A percentile compares a stretch with the other conserved stretches of the same genome.
These are phyloP conservation scores for Penicillium parvum DNA, from an alignment of 495 filamentous ascomycete species.

Conservation along the genomic window DNA sequence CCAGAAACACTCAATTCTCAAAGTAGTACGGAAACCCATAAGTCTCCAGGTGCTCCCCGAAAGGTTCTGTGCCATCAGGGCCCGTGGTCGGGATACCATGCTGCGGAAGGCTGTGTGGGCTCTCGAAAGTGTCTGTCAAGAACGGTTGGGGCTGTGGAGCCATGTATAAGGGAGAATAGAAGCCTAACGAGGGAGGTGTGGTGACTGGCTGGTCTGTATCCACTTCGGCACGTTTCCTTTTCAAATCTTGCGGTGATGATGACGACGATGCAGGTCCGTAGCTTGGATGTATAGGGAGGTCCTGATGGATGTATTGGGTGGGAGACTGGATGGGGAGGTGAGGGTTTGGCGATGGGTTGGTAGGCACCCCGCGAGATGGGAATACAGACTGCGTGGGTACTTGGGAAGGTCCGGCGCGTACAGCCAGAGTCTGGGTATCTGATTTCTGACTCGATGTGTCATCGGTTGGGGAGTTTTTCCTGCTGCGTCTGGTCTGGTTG, in stretches of 20 bases:
- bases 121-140: constrained; percentile 21
- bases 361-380: not conserved
- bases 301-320: constrained; percentile 12
- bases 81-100: constrained; percentile 9
- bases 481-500: constrained; percentile 4
- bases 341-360: constrained; percentile 2
- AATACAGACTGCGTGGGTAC: constrained; percentile 3
- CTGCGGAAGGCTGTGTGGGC: constrained; percentile 9
- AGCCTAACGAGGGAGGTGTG: too few species aligned
- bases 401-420: constrained; percentile 1
- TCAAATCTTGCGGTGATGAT: constrained; percentile 15
- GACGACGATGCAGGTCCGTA: not conserved
- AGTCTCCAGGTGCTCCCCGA: constrained; percentile 15
- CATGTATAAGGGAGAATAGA: too few species aligned
- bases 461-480: constrained; percentile 10
- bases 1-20: constrained; percentile 8
- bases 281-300: constrained; percentile 8
- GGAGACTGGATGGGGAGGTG: constrained; percentile 2
- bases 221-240: constrained; percentile 20
- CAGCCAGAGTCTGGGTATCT: constrained; percentile 6
- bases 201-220: constrained; percentile 15
- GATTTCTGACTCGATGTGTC: not conserved
- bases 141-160: constrained; percentile 17
- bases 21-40: constrained; percentile 33
- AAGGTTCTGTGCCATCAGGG: constrained; percentile 7